Evolutionary conservation across 1,139 yeast genomes (phyloP), one percentile per base, ranked within the genome.

Genomic region (Taphrina communis): DNA sequence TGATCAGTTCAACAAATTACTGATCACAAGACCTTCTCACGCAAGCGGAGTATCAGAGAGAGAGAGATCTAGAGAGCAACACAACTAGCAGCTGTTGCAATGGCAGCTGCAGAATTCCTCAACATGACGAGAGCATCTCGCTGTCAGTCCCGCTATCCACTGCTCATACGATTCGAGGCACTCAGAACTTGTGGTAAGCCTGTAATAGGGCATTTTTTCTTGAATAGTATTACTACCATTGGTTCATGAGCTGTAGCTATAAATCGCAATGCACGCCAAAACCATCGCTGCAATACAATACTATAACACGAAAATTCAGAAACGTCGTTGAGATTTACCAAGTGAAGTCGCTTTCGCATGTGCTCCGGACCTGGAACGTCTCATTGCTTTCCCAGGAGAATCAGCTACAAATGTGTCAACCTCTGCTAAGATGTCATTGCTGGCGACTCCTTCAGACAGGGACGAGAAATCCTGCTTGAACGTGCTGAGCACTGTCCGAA

Each of bases 391-490:
- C n/a, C 12, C 53, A 3, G 36, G 31, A 6, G 31, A n/a, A 21
- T 25, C 36, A 50, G 31, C 53, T 11, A 21, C 36, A 35, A 50
- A 50, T 21, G 53, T 50, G n/a, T 21, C 36, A 14, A 25, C 53
- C 36, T 21, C 36, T 7, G 36, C 36, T 35, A 11, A 50, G n/a
- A 21, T n/a, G n/a, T 50, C 53, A 11, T n/a, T 9, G 11, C 6
- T 8, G n/a, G 36, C n/a, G 2, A 11, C 6, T 21, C 11, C n/a
- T 9, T 50, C 36, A 21, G 31, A 25, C 53, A 50, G 19, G 8
- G 53, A 21, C 8, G 53, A 50, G n/a, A 50, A 50, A 50, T 50
- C 53, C n/a, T 50, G 53, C 36, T 50, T 50, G 11, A 25, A 50
- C 2, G 36, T 50, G 36, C 36, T 50, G 53, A 50, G 53, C 53